Conservation (phyloP, 2,329 filamentous ascomycete species). For the Alternaria consortialis region DNA sequence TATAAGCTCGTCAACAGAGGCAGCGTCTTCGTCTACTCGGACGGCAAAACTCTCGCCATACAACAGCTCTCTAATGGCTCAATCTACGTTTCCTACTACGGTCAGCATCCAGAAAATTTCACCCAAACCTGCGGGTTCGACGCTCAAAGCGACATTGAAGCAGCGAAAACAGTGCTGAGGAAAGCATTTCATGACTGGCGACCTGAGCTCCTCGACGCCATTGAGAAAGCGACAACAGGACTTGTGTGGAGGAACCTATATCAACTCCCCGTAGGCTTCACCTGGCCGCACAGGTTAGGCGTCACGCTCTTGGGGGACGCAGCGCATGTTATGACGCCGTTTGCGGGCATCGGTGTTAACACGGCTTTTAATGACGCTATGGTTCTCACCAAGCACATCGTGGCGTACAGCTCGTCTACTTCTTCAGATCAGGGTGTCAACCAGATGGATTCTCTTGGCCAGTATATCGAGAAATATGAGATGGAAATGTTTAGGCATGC, state of each 20-base stretch:
- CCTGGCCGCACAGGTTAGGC: slow-evolving; percentile 48
- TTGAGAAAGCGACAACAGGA: slow-evolving; percentile 33
- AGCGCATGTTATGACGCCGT: slow-evolving; percentile 53
- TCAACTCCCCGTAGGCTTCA: slow-evolving; percentile 53
- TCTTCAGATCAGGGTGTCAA: not conserved
- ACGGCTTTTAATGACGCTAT: slow-evolving; percentile 49
- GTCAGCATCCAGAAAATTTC: slow-evolving; percentile 35
- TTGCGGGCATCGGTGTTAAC: slow-evolving; percentile 52
- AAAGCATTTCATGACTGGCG: slow-evolving; percentile 29
- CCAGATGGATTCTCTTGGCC: slow-evolving; percentile 31
- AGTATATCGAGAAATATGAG: slow-evolving; percentile 45
- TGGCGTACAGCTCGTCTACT: slow-evolving; percentile 27
- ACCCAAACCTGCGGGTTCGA: slow-evolving; percentile 30
- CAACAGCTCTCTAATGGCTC: slow-evolving; percentile 48
- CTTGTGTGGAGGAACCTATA: slow-evolving; percentile 43
- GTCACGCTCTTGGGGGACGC: slow-evolving; percentile 55
- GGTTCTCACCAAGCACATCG: slow-evolving; percentile 46
- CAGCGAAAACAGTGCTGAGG: slow-evolving; percentile 27
- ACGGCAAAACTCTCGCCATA: slow-evolving; percentile 37
- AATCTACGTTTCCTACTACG: slow-evolving; percentile 40
- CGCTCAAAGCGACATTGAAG: slow-evolving; percentile 24
- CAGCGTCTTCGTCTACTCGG: slow-evolving; percentile 41
- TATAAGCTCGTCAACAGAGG: slow-evolving; percentile 49
- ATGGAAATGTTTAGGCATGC: slow-evolving; percentile 50
- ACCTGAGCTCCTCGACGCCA: slow-evolving; percentile 20